Base-by-base conservation (phyloP, 2,329 filamentous ascomycete genomes). In the Ceratocystis cubensis region DNA sequence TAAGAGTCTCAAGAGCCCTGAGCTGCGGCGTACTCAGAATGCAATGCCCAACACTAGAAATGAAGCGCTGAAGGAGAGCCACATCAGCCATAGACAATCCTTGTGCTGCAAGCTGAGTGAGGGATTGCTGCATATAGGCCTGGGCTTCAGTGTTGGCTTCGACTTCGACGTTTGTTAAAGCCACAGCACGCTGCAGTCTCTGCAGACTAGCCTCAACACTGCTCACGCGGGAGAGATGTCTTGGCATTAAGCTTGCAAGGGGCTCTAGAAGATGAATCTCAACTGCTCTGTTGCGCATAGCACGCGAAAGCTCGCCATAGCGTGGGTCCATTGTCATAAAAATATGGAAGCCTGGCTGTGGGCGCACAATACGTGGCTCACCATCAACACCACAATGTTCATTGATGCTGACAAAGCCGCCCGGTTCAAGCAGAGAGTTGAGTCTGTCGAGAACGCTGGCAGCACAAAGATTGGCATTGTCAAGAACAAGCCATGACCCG, bases 401-500 rank as follows among this genome's bases (percentile, higher is more conserved):
- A 72, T 96, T 97, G 74, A 99, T 88, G 71, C 89, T 91, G 25
- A 99, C 78, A 69, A 85, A 86, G 0, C 94, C 94, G 72, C 92
- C 87, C 0, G 91, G 92, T 74, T 99, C 94, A 6, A 97, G 86
- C 7, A 99, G 78, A 0, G 94, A 97, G 74, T 99, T 99, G 64
- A 99, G 79, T 69, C 95, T 84, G 75, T 99, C 94, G 8, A 99
- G 82, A 0, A 99, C 94, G 5, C 93, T 96, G 28, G 93, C 88
- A 72, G 88, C 96, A 77, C 95, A 99, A 67, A 99, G 82, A 72
- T 99, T 99, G 68, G 95, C 94, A 75, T 99, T 96, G 75, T 99
- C 94, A 25, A 99, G 84, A 10, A 99, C 87, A 20, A 99, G 80
- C 94, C 94, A 99, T 69, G 91, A 84, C 15, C 94, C 94, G 71